A percentile compares a stretch with the other conserved stretches of the same genome.
phyloP scores from a whole-genome alignment of 331 rosid species.

The Pyrus hybrid region DNA sequence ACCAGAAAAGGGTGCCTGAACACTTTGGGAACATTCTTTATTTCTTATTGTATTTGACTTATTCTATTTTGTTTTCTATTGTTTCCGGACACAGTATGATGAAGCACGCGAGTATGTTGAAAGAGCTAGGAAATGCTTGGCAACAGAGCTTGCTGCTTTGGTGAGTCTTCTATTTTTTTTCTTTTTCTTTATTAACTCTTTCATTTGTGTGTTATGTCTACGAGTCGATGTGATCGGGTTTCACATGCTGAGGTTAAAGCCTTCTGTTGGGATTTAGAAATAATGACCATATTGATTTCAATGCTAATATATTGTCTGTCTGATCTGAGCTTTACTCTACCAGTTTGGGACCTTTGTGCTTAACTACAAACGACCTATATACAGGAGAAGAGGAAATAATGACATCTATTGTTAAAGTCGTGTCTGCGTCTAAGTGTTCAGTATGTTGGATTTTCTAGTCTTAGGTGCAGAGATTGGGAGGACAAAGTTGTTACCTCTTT shows the following conservation, averaged over 20 bases:
- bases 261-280: background rate
- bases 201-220: too few species aligned
- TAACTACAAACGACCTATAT: background rate
- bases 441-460: background rate
- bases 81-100: constrained; percentile 50
- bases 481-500: background rate
- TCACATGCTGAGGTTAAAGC: constrained; percentile 1
- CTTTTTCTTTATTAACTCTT: too few species aligned
- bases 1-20: background rate
- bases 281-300: background rate
- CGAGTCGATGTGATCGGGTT: background rate
- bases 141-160: constrained; percentile 96
- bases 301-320: background rate
- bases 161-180: constrained; percentile 36
- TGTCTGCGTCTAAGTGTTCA: background rate
- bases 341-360: background rate
- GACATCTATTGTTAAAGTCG: background rate
- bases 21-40: background rate
- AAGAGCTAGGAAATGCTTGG: constrained; percentile 95
- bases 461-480: background rate
- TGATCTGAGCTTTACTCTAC: background rate
- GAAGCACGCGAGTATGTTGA: constrained; percentile 95
- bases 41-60: background rate
- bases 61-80: background rate
- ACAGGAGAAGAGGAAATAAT: background rate